Evolutionary conservation across 2,329 filamentous ascomycete genomes (phyloP).

Genomic region (Stemphylium beticola): DNA sequence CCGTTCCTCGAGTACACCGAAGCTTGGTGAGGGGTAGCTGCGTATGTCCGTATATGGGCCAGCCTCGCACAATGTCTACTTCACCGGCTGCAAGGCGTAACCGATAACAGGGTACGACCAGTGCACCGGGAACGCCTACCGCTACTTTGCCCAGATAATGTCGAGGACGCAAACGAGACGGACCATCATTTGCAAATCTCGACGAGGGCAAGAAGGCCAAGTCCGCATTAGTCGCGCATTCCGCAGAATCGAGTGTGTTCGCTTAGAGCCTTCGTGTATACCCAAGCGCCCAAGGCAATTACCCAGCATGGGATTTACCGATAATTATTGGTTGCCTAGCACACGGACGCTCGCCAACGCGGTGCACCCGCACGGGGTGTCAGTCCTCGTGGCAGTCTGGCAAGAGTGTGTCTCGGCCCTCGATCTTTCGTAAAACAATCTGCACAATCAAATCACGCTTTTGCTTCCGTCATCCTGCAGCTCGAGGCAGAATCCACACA

Average conservation of each 20-base stretch:
- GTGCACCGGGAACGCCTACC: constrained; percentile 15
- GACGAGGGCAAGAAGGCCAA: constrained; percentile 5
- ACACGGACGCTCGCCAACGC: constrained; percentile 18
- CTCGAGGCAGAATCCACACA: constrained; percentile 29
- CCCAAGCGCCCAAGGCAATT: constrained; percentile 26
- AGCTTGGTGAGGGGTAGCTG: constrained; percentile 7
- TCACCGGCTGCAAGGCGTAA: constrained; percentile 24
- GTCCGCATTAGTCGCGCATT: constrained; percentile 15
- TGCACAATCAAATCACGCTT: constrained; percentile 21
- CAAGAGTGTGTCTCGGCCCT: constrained; percentile 26
- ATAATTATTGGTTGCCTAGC: constrained; percentile 23
- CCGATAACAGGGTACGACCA: constrained; percentile 22
- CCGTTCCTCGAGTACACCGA: constrained; percentile 19
- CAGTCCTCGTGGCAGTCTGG: constrained; percentile 34
- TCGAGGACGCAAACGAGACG: neutral
- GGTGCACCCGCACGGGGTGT: constrained; percentile 17
- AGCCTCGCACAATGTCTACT: constrained; percentile 10
- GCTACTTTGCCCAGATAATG: constrained; percentile 3
- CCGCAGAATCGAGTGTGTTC: constrained; percentile 7
- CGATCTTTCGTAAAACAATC: constrained; percentile 19
- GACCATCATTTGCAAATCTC: constrained; percentile 7
- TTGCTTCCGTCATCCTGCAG: constrained; percentile 33
- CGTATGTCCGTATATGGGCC: constrained; percentile 11
- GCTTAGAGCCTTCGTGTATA: constrained; percentile 17
- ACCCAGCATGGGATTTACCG: constrained; percentile 22